Percentiles rank a stretch among this genome's conserved stretches.
Evolutionary conservation across 129 eudicot genomes (phyloP).

Genomic region (Artemisia argyi): DNA sequence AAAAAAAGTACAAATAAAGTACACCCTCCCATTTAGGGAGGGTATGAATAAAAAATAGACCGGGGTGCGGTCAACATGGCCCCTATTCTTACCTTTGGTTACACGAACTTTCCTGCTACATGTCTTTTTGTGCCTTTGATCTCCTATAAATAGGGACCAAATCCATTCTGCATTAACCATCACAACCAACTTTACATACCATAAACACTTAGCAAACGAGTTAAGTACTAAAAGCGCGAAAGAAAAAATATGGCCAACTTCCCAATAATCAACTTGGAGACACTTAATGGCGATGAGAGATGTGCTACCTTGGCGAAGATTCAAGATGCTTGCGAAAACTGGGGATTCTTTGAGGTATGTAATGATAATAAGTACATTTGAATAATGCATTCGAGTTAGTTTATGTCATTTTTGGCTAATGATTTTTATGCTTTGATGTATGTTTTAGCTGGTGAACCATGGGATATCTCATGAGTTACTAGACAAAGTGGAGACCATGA

Average conservation of each 20-base stretch:
- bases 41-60: no score
- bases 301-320: conserved; percentile 48
- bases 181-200: conserved; percentile 13
- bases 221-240: not conserved
- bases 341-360: conserved; percentile 88
- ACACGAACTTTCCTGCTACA: conserved; percentile 34
- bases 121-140: conserved; percentile 32
- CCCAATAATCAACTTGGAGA: conserved; percentile 66
- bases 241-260: conserved; percentile 54
- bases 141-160: conserved; percentile 41
- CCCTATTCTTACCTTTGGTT: conserved; percentile 12
- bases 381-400: not conserved
- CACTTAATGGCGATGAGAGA: conserved; percentile 63
- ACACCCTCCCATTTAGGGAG: no score
- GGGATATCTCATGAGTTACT: conserved; percentile 59
- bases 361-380: not conserved
- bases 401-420: not conserved
- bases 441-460: conserved; percentile 57
- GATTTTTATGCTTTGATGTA: not conserved
- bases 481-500: conserved; percentile 59
- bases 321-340: conserved; percentile 76
- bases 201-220: not conserved
- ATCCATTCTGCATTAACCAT: conserved; percentile 26
- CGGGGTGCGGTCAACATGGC: no score
- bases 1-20: no score